These are phyloP conservation scores for Lachancea quebecensis DNA, from an alignment of 805 yeast species.

Conservation along the genomic window DNA sequence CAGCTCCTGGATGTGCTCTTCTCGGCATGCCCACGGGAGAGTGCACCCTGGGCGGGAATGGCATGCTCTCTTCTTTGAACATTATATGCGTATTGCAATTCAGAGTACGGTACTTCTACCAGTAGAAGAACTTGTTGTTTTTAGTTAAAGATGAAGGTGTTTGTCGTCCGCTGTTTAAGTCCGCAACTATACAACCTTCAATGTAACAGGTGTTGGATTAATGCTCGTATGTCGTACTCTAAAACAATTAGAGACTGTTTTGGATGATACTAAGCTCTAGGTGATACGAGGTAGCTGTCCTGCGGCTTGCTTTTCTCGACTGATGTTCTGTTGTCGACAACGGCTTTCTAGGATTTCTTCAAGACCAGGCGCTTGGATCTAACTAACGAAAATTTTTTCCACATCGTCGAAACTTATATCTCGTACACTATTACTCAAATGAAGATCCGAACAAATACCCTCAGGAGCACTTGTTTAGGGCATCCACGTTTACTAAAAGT, in stretches of 20 bases:
- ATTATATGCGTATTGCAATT: not conserved
- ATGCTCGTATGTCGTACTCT: no score
- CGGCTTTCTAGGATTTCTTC: not conserved
- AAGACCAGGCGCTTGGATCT: not conserved
- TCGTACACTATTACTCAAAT: not conserved
- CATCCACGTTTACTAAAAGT: no score
- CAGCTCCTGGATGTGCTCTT: constrained; percentile 39
- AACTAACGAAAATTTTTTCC: not conserved
- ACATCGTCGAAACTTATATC: not conserved
- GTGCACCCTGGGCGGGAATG: constrained; percentile 21
- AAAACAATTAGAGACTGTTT: no score
- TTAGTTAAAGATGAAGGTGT: not conserved
- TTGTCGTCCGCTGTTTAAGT: not conserved
- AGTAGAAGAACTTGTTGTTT: constrained; percentile 4
- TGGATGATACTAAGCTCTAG: not conserved
- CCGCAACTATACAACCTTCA: no score
- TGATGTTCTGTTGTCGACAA: not conserved
- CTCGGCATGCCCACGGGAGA: constrained; percentile 25
- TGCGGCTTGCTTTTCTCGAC: not conserved
- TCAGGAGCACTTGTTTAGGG: not conserved
- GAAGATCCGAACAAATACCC: not conserved
- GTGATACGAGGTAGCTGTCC: not conserved
- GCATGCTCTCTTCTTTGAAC: constrained; percentile 7
- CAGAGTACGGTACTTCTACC: constrained; percentile 5
- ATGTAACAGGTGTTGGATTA: no score